Evolutionary conservation across 768 basidiomycete species (phyloP), one percentile per base, ranked within the genome.

Genomic region (Auricularia auricula-judae): DNA sequence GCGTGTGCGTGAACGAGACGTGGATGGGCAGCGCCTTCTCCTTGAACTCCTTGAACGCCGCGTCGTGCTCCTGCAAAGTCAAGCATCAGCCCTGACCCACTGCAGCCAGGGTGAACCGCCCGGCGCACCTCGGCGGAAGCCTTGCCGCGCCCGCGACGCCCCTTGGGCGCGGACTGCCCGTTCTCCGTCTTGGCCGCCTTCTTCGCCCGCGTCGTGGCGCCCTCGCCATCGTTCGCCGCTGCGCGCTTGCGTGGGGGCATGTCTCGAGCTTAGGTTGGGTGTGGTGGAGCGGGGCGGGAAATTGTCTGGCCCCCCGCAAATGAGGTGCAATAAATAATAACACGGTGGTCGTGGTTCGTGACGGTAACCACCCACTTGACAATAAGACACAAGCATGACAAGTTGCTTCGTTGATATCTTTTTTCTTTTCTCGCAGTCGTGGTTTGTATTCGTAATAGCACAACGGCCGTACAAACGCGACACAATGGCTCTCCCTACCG

Each of bases 1-100:
- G 82, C 2, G 86, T 87, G 70, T 87, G 83, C 3, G 87, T 88
- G 62, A 90, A 70, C 69, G 80, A 82, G 62, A 88, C 76, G 68
- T 91, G 84, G 7, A 93, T 73, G 2, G 91, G 88, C 16, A 84
- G 74, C 7, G 89, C 90, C 64, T 80, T 81, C n/a, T 79, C 74
- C 68, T 82, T 85, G 68, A 70, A 70, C 61, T 64, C 62, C 12
- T 60, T 35, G 77, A 90, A 90, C 10, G 75, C 71, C 1, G 39
- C 39, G 39, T 42, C 39, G 39, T 42, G 81, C 75, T 1, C 79
- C 75, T 3, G 82, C 73, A 56, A 86, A 71, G 43, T 76, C n/a
- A 33, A 42, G 33, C 53, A 11, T 60, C n/a, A 36, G 36, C 58
- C 39, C 36, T 16, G 12, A 11, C 36, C 16, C 7, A 4, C 54